A percentile compares a stretch with the other conserved stretches of the same genome.
Evolutionary conservation across 768 basidiomycete genomes (phyloP).

Genomic region (Kwoniella mangroviensis): DNA sequence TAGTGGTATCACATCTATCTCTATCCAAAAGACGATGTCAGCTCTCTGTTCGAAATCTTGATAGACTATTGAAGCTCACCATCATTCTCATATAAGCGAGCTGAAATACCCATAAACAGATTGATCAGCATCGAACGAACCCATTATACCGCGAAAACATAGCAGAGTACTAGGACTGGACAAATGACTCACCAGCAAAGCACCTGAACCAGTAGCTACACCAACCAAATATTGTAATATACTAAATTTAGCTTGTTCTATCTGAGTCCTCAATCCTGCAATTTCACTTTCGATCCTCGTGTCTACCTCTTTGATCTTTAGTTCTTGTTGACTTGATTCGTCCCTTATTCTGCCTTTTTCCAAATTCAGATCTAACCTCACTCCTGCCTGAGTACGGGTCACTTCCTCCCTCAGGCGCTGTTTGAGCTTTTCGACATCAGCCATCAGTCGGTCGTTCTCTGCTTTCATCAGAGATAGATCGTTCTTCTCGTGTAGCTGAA

Average conservation of each 20-base stretch:
- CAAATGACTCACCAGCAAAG: conserved; percentile 54
- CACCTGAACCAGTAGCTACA: conserved; percentile 56
- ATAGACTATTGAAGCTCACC: no score
- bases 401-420: conserved; percentile 90
- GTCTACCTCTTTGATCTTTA: conserved; percentile 97
- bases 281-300: conserved; percentile 97
- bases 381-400: conserved; percentile 87
- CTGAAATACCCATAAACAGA: conserved; percentile 14
- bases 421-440: conserved; percentile 93
- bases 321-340: conserved; percentile 84
- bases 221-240: conserved; percentile 60
- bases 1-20: conserved; percentile 7
- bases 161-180: neutral
- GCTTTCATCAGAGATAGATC: conserved; percentile 93
- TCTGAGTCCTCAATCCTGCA: conserved; percentile 72
- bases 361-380: conserved; percentile 89
- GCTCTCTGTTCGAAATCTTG: neutral
- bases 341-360: conserved; percentile 92
- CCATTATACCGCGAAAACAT: neutral
- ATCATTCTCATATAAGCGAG: conserved; percentile 54
- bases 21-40: neutral
- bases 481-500: conserved; percentile 95
- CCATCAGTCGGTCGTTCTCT: conserved; percentile 88
- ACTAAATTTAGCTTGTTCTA: conserved; percentile 60
- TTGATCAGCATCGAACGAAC: neutral